These are phyloP conservation scores for Irpex lacteus DNA, from an alignment of 1,284 basidiomycete genomes.

Conservation along the genomic window DNA sequence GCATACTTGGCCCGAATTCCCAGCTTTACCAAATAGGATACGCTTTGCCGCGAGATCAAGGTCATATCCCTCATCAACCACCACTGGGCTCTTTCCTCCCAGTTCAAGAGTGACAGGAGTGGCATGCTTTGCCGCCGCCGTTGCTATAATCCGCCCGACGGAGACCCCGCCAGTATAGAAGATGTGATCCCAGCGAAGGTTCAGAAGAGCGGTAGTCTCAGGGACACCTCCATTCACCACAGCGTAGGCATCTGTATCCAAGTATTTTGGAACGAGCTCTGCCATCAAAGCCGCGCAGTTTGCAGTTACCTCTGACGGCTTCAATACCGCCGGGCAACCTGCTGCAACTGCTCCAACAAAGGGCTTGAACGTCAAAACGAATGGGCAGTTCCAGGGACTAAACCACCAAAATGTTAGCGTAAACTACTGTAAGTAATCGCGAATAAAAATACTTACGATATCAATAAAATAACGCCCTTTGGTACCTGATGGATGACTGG, in stretches of 20 bases:
- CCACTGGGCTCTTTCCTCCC: conserved; percentile 83
- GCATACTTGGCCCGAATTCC: conserved; percentile 69
- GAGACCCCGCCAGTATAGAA: conserved; percentile 63
- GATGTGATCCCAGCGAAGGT: conserved; percentile 81
- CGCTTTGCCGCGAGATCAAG: conserved; percentile 56
- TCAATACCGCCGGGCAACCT: conserved; percentile 58
- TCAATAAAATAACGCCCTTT: conserved; percentile 45
- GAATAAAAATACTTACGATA: conserved; percentile 28
- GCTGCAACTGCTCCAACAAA: conserved; percentile 61
- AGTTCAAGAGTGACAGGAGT: conserved; percentile 82
- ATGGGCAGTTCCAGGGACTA: conserved; percentile 57
- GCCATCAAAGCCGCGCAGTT: conserved; percentile 50
- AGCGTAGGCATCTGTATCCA: conserved; percentile 47
- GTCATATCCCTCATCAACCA: conserved; percentile 69
- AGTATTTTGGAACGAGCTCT: conserved; percentile 59
- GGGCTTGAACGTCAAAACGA: conserved; percentile 46
- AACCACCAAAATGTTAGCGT: not conserved
- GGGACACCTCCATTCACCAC: conserved; percentile 58
- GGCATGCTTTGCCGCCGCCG: conserved; percentile 79
- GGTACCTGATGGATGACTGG: conserved; percentile 48
- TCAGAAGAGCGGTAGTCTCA: conserved; percentile 63
- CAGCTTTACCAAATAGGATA: conserved; percentile 76
- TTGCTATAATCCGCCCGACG: conserved; percentile 74
- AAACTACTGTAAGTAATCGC: not conserved
- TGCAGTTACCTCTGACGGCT: conserved; percentile 62